Evolutionary conservation across 2,329 filamentous ascomycete species (phyloP), one percentile per base, ranked within the genome.

Genomic region (Colletotrichum zoysiae): DNA sequence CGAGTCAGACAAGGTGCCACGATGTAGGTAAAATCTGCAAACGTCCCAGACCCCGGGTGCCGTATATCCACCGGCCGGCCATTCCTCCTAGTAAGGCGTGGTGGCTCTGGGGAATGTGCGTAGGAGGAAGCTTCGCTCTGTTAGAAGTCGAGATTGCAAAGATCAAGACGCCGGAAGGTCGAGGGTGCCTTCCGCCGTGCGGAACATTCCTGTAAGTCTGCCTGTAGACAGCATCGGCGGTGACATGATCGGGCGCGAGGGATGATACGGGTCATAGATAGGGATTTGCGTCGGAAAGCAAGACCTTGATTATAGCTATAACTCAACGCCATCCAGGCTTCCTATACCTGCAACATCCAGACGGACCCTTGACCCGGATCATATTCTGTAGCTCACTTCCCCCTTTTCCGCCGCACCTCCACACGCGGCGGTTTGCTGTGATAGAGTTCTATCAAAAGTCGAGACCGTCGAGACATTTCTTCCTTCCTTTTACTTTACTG

Each of bases 401-500:
- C 50, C 38, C 5, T 35, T 35, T 46, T 56, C 18, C 26, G 35
- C 50, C 20, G 26, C 26, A 26, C 26, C 40, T 58, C 33, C 35
- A 30, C 35, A 9, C 18, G 18, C 50, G 26, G 23, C 11, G 11
- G 8, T 16, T 44, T 44, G 46, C 38, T 33, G 7, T 55, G 38
- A 1, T 33, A 9, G 20, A 20, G 18, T 16, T 35, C 4, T 20
- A 18, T 20, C 14, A n/a, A 35, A n/a, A 33, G 14, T 5, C 8
- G 40, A 33, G n/a, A 42, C 35, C 18, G 16, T 56, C 35, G 12
- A 35, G 6, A 18, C 18, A 35, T 55, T 12, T n/a, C 30, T 20
- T 16, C 23, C n/a, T 55, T 18, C 11, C 20, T 8, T 18, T 42
- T 30, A 12, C 14, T 48, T 48, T 86, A 88, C 79, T 84, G 85